phyloP scores from a whole-genome alignment of 148 eudicot genomes.

The Drosera capensis region DNA sequence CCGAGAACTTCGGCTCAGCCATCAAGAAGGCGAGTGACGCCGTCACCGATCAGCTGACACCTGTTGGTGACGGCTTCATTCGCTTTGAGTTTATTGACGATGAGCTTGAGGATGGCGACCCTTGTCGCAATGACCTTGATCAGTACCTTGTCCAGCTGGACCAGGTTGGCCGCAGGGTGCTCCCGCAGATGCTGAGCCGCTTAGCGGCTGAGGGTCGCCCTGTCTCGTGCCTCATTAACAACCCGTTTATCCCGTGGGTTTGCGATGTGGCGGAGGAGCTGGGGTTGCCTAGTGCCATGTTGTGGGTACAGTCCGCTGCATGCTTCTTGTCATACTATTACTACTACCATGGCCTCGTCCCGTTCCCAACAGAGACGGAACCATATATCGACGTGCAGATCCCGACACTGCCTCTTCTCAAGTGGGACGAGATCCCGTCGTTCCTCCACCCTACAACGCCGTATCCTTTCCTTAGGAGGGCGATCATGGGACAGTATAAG shows the following conservation, averaged over 20 bases:
- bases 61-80: conserved; percentile 44
- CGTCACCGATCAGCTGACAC: conserved; percentile 15
- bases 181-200: conserved; percentile 25
- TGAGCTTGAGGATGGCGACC: conserved; percentile 22
- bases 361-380: conserved; percentile 37
- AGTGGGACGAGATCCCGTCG: conserved; percentile 56
- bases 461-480: conserved; percentile 31
- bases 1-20: conserved; percentile 13
- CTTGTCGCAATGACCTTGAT: conserved; percentile 19
- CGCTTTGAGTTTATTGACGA: conserved; percentile 61
- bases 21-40: conserved; percentile 27
- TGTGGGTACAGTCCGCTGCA: conserved; percentile 73
- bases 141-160: conserved; percentile 31
- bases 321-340: conserved; percentile 40
- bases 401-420: conserved; percentile 39
- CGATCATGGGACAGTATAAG: conserved; percentile 44
- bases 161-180: conserved; percentile 19
- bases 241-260: conserved; percentile 70
- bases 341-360: conserved; percentile 23
- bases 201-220: conserved; percentile 29
- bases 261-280: conserved; percentile 47
- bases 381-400: conserved; percentile 33
- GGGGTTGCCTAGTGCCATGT: conserved; percentile 38
- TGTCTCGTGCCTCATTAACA: conserved; percentile 50
- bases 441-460: conserved; percentile 57